Conservation (phyloP, 352 stramenopile genomes). For the Phytophthora tentaculata region DNA sequence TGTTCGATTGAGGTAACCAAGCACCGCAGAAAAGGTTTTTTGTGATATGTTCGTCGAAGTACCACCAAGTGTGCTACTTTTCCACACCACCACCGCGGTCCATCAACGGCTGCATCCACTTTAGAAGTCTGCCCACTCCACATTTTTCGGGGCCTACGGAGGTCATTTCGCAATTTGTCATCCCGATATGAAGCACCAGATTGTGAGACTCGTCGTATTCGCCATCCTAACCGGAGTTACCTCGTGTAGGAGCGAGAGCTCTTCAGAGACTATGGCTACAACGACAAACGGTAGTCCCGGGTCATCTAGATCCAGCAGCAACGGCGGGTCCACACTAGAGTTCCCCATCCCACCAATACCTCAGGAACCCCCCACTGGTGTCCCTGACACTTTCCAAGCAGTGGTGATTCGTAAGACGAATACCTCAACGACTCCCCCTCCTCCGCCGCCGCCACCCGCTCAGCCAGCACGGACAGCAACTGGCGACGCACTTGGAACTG, state of each 20-base stretch:
- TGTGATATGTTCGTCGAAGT: conserved; percentile 1
- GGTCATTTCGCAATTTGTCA: not conserved
- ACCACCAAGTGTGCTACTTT: not conserved
- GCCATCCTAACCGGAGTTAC: not conserved
- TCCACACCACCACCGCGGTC: not conserved
- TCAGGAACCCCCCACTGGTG: not conserved
- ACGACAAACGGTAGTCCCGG: not conserved
- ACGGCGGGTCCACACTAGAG: not conserved
- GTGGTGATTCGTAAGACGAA: not conserved
- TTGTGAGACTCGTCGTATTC: not conserved
- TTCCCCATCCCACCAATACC: not conserved
- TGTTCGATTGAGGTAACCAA: not conserved
- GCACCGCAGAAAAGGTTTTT: not conserved
- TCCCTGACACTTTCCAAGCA: not conserved
- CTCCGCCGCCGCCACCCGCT: not conserved
- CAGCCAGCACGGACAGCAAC: not conserved
- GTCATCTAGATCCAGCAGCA: not conserved
- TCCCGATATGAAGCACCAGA: not conserved
- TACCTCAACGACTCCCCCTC: not conserved
- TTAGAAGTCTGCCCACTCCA: not conserved
- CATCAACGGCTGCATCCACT: not conserved
- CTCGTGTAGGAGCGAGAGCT: not conserved
- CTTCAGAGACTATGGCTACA: not conserved
- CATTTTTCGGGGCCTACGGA: no score
- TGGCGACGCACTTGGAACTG: not conserved